Evolutionary conservation across 208 protist species (phyloP).

Genomic region (Zelonia costaricensis): DNA sequence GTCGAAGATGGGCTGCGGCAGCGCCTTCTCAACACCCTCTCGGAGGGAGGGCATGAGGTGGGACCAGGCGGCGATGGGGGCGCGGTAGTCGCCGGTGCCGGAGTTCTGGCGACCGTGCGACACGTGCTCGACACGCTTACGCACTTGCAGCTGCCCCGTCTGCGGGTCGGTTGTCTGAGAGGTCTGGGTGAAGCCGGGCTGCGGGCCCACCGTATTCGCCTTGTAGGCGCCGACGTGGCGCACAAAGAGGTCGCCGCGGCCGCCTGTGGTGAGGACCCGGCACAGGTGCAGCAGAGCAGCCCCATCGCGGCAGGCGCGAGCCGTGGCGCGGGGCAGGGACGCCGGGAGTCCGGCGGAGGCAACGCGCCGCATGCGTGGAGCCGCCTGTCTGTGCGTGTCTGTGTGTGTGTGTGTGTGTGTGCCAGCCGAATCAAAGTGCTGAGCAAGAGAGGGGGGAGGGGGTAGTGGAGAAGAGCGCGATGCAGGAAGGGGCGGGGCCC

Average conservation of each 20-base stretch:
- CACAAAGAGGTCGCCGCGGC: constrained; percentile 60
- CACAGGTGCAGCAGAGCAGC: constrained; percentile 1
- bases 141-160: constrained; percentile 67
- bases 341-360: no score
- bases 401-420: no score
- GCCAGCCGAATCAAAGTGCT: no score
- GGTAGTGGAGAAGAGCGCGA: no score
- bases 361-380: no score
- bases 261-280: constrained; percentile 31
- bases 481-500: no score
- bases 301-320: no score
- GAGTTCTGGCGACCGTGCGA: constrained; percentile 19
- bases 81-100: constrained; percentile 23
- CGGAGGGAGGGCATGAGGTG: constrained; percentile 62
- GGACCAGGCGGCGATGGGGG: constrained; percentile 56
- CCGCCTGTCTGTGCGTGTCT: no score
- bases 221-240: constrained; percentile 28
- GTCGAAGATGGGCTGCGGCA: constrained; percentile 30
- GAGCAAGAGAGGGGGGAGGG: no score
- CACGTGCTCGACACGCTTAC: constrained; percentile 50
- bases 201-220: constrained; percentile 19
- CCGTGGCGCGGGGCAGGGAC: no score
- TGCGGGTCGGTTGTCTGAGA: constrained; percentile 64
- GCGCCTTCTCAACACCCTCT: constrained; percentile 31
- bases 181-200: constrained; percentile 46